Evolutionary conservation across 108 stramenopile genomes (phyloP), one percentile per base, ranked within the genome.

Genomic region (Fistulifera pelliculosa): DNA sequence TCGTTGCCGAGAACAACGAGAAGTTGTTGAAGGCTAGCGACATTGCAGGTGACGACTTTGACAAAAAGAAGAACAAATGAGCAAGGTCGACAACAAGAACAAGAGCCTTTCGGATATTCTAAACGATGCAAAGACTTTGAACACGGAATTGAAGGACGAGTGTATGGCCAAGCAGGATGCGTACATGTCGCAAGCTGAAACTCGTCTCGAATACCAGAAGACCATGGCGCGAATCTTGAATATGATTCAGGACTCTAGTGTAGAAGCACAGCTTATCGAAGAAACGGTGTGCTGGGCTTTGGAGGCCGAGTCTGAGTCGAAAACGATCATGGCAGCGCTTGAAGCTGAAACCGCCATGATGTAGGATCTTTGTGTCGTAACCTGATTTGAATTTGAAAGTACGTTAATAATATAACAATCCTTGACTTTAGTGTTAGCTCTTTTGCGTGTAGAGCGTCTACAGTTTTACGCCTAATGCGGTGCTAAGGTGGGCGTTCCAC

Each of bases 181-280:
- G 16, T 87, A 87, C 54, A 57, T 81, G 27, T 66, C 78, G 6
- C 76, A 81, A 64, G 85, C 81, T n/a, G 79, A 81, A 45, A 68
- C 77, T 52, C 70, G 79, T 54, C 55, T 81, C 18, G 63, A 69
- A 27, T 80, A 81, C 66, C 73, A 77, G 41, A 79, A 81, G 56
- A 74, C 72, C 7, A 60, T 80, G 64, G 69, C 60, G 1, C 59
- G 67, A 0, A 79, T 85, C 43, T 77, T 79, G 38, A 70, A 73
- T 11, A 64, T 69, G 50, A 68, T 85, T 1, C 79, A 85, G 57
- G 75, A 77, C 49, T 53, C 61, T 45, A 75, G 76, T 43, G 49
- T 63, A 41, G 77, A 85, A 48, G 56, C 57, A 38, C 71, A 67
- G 22, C 54, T 85, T 14, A 74, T 81, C 6, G 79, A 85, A 47